These are phyloP conservation scores for Albatrellus ellisii DNA, from an alignment of 768 basidiomycete genomes.

Conservation along the genomic window DNA sequence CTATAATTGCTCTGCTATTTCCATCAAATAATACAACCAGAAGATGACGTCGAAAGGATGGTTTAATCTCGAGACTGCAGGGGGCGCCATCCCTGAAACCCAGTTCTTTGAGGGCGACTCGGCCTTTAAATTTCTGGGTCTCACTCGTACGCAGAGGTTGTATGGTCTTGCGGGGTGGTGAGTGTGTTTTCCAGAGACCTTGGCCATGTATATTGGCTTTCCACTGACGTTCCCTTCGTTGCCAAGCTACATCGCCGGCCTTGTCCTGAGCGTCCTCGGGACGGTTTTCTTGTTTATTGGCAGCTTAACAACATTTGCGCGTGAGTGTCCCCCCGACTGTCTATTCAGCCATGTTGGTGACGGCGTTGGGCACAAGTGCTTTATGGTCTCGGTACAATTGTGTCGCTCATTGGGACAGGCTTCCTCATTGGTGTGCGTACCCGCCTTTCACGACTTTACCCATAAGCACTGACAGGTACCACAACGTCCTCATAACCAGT, in stretches of 20 bases:
- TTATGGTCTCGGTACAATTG: constrained; percentile 68
- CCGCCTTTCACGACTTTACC: not conserved
- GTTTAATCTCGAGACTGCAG: constrained; percentile 72
- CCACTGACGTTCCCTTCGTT: not conserved
- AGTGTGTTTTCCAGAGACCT: constrained; percentile 15
- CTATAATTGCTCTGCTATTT: no score
- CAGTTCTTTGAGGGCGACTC: constrained; percentile 85
- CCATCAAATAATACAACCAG: no score
- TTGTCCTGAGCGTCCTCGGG: constrained; percentile 71
- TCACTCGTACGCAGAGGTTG: constrained; percentile 68
- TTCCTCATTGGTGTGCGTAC: constrained; percentile 77
- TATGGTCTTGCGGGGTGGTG: constrained; percentile 84
- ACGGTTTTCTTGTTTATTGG: constrained; percentile 67
- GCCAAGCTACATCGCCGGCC: constrained; percentile 58
- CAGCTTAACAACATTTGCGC: constrained; percentile 52
- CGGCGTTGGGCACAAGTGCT: constrained; percentile 36
- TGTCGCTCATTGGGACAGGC: constrained; percentile 79
- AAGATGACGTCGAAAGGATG: constrained; percentile 45
- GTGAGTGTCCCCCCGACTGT: constrained; percentile 31
- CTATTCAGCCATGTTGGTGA: constrained; percentile 4
- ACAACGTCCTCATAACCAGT: constrained; percentile 28
- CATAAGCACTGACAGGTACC: not conserved
- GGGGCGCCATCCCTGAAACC: constrained; percentile 52
- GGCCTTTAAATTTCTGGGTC: constrained; percentile 67
- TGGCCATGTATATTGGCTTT: not conserved